Conservation (phyloP, 2,329 filamentous ascomycete species). For the Penicillium expansum region DNA sequence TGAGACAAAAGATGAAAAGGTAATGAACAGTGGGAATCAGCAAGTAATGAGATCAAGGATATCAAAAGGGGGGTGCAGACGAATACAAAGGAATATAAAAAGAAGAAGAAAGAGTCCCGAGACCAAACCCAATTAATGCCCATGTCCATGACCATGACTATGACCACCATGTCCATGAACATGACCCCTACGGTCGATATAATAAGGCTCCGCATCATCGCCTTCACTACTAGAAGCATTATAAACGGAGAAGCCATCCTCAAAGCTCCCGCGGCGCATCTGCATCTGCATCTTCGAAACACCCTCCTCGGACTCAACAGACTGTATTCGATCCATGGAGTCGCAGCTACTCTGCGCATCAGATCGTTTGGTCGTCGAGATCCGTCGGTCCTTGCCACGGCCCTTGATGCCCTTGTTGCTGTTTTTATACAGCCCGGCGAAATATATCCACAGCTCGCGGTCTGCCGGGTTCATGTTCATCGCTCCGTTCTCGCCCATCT, state of each 20-base stretch:
- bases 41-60: not conserved
- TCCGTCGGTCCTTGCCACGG: slow-evolving; percentile 72
- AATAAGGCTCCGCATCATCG: slow-evolving; percentile 31
- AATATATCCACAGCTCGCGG: slow-evolving; percentile 78
- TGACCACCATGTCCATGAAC: not conserved
- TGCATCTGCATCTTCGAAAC: slow-evolving; percentile 11
- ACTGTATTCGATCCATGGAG: slow-evolving; percentile 17
- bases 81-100: not conserved
- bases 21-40: not conserved
- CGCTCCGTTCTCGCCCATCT: slow-evolving; percentile 58
- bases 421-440: slow-evolving; percentile 88
- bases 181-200: slow-evolving; percentile 22
- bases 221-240: slow-evolving; percentile 35
- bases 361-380: slow-evolving; percentile 33
- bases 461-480: slow-evolving; percentile 67
- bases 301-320: slow-evolving; percentile 27
- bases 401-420: slow-evolving; percentile 99
- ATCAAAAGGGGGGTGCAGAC: not conserved
- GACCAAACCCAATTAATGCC: not conserved
- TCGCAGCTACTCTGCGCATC: slow-evolving; percentile 7
- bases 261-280: slow-evolving; percentile 26
- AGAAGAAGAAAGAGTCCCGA: not conserved
- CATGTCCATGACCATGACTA: not conserved
- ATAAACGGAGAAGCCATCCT: slow-evolving; percentile 30
- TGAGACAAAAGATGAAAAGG: not conserved